phyloP scores from a whole-genome alignment of 768 basidiomycete species.

The Macrolepiota albuminosa region DNA sequence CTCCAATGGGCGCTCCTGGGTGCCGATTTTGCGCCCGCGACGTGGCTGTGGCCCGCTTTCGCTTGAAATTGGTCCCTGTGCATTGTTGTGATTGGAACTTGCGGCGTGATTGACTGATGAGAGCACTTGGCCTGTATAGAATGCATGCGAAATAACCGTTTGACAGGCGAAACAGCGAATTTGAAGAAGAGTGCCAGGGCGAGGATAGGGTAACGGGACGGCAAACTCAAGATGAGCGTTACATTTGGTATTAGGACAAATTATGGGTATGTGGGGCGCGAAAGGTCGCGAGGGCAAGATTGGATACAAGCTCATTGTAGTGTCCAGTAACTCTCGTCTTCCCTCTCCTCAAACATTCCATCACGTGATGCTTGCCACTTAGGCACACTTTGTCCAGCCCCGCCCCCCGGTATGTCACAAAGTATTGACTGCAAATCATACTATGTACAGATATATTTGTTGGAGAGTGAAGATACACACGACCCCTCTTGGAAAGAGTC shows the following conservation, averaged over 20 bases:
- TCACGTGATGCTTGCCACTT: neutral
- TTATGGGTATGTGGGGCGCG: conserved; percentile 62
- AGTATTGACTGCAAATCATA: neutral
- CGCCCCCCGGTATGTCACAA: neutral
- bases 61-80: conserved; percentile 19
- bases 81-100: conserved; percentile 7
- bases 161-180: conserved; percentile 72
- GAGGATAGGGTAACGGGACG: conserved; percentile 53
- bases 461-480: no score
- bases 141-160: conserved; percentile 53
- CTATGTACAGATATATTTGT: neutral
- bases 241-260: conserved; percentile 51
- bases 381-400: neutral
- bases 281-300: conserved; percentile 61
- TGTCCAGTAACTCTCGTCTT: neutral
- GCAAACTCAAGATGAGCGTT: conserved; percentile 59
- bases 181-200: conserved; percentile 52
- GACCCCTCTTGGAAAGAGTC: neutral
- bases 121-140: conserved; percentile 62
- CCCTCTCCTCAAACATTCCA: neutral
- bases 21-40: conserved; percentile 78
- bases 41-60: conserved; percentile 23
- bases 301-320: conserved; percentile 42
- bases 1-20: conserved; percentile 83
- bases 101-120: conserved; percentile 14